These are phyloP conservation scores for Pseudoscleropodium purum DNA, from an alignment of 225 moss, liverwort and hornwort genomes.

Conservation along the genomic window DNA sequence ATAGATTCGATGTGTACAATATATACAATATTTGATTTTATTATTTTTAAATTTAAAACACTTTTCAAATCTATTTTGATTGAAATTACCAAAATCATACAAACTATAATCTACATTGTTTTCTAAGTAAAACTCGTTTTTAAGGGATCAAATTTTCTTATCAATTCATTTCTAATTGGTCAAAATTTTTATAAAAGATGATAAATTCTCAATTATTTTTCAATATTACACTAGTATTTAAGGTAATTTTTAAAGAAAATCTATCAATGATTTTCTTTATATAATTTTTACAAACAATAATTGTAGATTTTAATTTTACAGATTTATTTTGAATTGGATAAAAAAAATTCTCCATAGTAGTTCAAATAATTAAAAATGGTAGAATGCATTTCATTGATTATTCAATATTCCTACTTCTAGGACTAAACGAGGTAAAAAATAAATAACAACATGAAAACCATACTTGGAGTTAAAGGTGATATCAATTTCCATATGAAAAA, in stretches of 20 bases:
- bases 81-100: neutral
- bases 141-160: neutral
- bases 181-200: neutral
- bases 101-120: neutral
- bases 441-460: neutral
- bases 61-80: no score
- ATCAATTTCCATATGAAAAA: neutral
- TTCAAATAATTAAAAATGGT: neutral
- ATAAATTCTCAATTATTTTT: no score
- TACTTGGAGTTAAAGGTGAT: no score
- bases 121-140: neutral
- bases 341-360: rapidly evolving
- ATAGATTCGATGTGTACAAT: no score
- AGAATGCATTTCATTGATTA: neutral
- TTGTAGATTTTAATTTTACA: neutral
- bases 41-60: neutral
- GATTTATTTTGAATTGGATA: neutral
- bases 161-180: neutral
- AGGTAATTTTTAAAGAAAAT: neutral
- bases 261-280: no score
- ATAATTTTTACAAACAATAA: neutral
- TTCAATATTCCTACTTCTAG: neutral
- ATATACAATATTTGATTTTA: rapidly evolving
- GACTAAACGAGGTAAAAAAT: neutral
- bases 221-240: neutral